A percentile compares a stretch with the other conserved stretches of the same genome.
Evolutionary conservation across 805 yeast genomes (phyloP).

Genomic region (Candida sonorensis): DNA sequence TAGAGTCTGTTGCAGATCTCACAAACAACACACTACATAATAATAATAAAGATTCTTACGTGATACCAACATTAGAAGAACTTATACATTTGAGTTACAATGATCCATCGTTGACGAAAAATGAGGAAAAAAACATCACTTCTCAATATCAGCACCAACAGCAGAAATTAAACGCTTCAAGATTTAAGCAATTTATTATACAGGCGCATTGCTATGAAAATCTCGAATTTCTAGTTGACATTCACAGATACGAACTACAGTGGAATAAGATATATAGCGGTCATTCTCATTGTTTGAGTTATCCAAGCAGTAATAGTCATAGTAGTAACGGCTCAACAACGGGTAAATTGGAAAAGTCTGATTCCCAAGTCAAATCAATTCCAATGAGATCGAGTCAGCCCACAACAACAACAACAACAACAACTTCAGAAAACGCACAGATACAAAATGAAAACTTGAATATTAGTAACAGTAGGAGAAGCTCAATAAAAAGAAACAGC

Average conservation of each 20-base stretch:
- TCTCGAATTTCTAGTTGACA: constrained; percentile 13
- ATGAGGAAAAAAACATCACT: too few relatives aligned
- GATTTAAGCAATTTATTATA: constrained; percentile 9
- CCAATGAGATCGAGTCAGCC: not conserved
- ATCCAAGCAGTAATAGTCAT: too few relatives aligned
- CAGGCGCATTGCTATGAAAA: constrained; percentile 17
- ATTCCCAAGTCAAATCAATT: too few relatives aligned
- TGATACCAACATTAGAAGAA: constrained; percentile 11
- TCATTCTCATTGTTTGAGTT: constrained; percentile 5
- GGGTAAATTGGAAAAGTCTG: too few relatives aligned
- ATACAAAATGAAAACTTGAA: too few relatives aligned
- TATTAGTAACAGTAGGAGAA: not conserved
- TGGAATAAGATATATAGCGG: constrained; percentile 10
- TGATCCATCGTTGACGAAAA: too few relatives aligned
- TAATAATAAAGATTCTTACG: too few relatives aligned
- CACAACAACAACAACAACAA: not conserved
- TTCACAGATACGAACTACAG: constrained; percentile 12
- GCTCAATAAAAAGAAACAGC: constrained; percentile 1
- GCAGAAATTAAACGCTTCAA: constrained; percentile 4
- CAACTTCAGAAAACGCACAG: too few relatives aligned
- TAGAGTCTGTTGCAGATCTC: too few relatives aligned
- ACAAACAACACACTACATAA: too few relatives aligned
- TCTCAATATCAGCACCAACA: not conserved
- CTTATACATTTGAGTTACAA: constrained; percentile 8
- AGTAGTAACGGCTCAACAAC: too few relatives aligned